Conservation (phyloP, 345 rosid genomes). For the Lepidium sativum region DNA sequence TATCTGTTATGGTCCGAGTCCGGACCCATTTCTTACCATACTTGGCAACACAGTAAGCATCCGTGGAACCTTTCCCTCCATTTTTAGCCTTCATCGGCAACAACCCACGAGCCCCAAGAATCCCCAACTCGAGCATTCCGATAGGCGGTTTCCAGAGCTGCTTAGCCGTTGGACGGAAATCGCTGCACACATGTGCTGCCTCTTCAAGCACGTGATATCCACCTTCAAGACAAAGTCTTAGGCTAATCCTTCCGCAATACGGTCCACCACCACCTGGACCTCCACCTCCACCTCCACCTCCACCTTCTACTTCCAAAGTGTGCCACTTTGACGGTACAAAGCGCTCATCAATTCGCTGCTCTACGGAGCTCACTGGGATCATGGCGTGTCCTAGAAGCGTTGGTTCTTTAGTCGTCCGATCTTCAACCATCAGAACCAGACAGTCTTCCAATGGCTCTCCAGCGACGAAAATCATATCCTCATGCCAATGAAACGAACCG, state of each 20-base stretch:
- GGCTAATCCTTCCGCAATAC: constrained; percentile 59
- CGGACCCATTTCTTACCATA: constrained; percentile 99
- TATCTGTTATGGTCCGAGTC: constrained; percentile 75
- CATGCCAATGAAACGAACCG: constrained; percentile 77
- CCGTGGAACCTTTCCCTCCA: constrained; percentile 80
- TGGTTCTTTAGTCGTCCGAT: constrained; percentile 57
- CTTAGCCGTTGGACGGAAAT: constrained; percentile 90
- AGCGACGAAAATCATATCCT: constrained; percentile 83
- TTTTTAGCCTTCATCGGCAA: constrained; percentile 75
- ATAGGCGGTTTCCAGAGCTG: constrained; percentile 95
- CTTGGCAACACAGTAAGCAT: constrained; percentile 90
- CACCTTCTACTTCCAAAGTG: constrained; percentile 36
- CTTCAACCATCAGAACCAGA: constrained; percentile 59
- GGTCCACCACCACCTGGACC: constrained; percentile 18
- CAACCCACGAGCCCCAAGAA: constrained; percentile 85
- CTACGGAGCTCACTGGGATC: constrained; percentile 64
- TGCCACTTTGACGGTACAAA: constrained; percentile 70
- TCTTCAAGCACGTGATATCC: constrained; percentile 99
- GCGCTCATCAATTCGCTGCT: constrained; percentile 75
- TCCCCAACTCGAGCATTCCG: constrained; percentile 84
- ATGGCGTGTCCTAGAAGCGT: constrained; percentile 45
- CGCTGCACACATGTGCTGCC: constrained; percentile 98
- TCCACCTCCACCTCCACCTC: constrained; percentile 25
- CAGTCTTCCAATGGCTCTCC: constrained; percentile 87
- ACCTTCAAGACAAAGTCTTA: constrained; percentile 84